Conservation (phyloP, 768 basidiomycete genomes). For the Tulasnella sp. region DNA sequence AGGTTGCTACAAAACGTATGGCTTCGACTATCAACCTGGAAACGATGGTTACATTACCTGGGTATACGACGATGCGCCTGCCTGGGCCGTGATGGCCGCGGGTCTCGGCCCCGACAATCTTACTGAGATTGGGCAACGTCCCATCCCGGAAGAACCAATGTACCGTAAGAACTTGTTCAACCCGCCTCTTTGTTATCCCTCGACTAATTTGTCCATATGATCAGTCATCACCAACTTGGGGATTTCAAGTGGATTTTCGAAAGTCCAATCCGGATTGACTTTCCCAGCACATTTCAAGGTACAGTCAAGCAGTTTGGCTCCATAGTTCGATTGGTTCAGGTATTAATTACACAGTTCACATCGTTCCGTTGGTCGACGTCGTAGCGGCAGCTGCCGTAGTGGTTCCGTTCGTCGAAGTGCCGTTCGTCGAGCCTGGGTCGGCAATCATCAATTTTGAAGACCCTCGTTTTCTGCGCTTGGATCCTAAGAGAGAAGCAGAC, state of each 20-base stretch:
- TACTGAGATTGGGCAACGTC: conserved; percentile 57
- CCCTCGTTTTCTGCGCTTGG: background rate
- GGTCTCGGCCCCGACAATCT: conserved; percentile 55
- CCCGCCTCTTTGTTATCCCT: background rate
- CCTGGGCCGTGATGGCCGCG: conserved; percentile 63
- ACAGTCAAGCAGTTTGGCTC: conserved; percentile 20
- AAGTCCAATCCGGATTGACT: conserved; percentile 40
- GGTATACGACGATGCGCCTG: conserved; percentile 52
- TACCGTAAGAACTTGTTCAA: conserved; percentile 45
- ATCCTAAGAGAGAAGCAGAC: background rate
- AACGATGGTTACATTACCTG: conserved; percentile 75
- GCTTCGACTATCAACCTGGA: conserved; percentile 76
- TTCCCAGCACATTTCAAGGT: conserved; percentile 13
- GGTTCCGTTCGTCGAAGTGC: background rate
- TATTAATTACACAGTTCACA: background rate
- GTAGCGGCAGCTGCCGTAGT: background rate
- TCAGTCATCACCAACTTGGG: conserved; percentile 84
- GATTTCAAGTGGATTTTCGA: conserved; percentile 75
- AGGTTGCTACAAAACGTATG: conserved; percentile 60
- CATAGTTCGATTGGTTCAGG: conserved; percentile 33
- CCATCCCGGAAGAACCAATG: conserved; percentile 67
- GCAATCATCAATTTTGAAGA: background rate
- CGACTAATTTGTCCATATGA: background rate
- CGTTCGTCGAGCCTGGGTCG: background rate
- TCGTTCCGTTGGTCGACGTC: background rate